These are phyloP conservation scores for Cladorrhinum sp. DNA, from an alignment of 2,329 filamentous ascomycete species.

Conservation along the genomic window DNA sequence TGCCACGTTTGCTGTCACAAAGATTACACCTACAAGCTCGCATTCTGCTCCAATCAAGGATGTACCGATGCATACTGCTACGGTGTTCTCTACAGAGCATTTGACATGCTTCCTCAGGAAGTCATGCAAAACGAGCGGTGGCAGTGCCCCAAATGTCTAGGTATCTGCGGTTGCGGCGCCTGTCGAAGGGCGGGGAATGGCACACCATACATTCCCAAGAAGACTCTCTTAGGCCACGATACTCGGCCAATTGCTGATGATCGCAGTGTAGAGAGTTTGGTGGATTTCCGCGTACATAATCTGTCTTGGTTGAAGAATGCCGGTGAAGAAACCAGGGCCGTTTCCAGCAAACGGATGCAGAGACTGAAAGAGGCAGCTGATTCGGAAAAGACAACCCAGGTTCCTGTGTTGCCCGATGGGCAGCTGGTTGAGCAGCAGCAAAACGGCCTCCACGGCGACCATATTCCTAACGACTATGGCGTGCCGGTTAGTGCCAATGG, in stretches of 20 bases:
- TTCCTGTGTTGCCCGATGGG: conserved; percentile 24
- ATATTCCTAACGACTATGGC: conserved; percentile 29
- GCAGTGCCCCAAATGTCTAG: conserved; percentile 83
- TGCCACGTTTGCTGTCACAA: conserved; percentile 84
- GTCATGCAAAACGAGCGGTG: conserved; percentile 79
- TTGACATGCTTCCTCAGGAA: conserved; percentile 81
- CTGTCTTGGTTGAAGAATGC: conserved; percentile 70
- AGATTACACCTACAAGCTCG: conserved; percentile 81
- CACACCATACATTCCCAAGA: conserved; percentile 83
- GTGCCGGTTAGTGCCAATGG: conserved; percentile 34
- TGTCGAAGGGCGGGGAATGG: conserved; percentile 69
- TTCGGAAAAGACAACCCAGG: conserved; percentile 47
- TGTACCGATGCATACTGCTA: conserved; percentile 85
- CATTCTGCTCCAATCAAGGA: conserved; percentile 66
- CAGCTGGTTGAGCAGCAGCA: conserved; percentile 30
- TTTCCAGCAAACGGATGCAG: conserved; percentile 57
- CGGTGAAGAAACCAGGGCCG: conserved; percentile 57
- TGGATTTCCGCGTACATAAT: conserved; percentile 89
- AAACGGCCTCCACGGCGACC: conserved; percentile 23
- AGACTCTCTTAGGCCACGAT: conserved; percentile 84
- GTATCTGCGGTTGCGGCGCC: conserved; percentile 80
- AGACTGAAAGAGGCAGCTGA: conserved; percentile 54
- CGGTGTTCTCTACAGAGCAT: conserved; percentile 85
- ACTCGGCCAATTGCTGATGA: conserved; percentile 87
- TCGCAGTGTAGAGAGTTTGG: conserved; percentile 82